Conservation (phyloP, 331 rosid genomes). For the Cydonia oblonga region DNA sequence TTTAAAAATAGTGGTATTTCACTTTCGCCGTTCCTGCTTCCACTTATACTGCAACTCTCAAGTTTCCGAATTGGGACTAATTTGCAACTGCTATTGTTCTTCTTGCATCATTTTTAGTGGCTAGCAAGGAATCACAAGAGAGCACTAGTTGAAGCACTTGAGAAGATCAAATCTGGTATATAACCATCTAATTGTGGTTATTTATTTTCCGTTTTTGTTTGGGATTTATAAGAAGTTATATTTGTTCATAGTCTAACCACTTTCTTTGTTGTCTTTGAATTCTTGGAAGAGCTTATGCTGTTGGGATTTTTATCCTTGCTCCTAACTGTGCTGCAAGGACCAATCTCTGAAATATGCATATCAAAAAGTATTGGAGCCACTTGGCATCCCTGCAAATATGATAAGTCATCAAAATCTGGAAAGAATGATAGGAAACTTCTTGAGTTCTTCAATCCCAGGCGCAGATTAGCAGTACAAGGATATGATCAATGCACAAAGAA, state of each 20-base stretch:
- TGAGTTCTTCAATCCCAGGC: conserved; percentile 27
- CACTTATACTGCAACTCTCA: not conserved
- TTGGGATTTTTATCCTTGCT: conserved; percentile 74
- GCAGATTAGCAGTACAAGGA: conserved; percentile 61
- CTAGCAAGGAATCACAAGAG: conserved; percentile 30
- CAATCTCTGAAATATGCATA: conserved; percentile 41
- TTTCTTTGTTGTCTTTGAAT: not conserved
- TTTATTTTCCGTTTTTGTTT: not conserved
- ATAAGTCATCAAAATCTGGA: not conserved
- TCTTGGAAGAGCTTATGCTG: conserved; percentile 65
- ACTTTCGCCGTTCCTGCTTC: not conserved
- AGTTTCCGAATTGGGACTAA: not conserved
- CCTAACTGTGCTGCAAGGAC: conserved; percentile 45
- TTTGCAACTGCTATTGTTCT: not conserved
- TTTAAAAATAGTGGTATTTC: not conserved
- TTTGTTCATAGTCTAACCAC: not conserved
- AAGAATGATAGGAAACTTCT: conserved; percentile 26
- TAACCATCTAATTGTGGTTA: not conserved
- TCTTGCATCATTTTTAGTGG: conserved; percentile 43
- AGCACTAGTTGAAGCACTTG: conserved; percentile 72
- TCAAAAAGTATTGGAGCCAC: conserved; percentile 29
- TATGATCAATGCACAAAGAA: conserved; percentile 28
- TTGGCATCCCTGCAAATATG: conserved; percentile 59
- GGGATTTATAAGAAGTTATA: not conserved
- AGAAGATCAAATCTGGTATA: conserved; percentile 77